These are phyloP conservation scores for Ceratocystis smalleyi DNA, from an alignment of 2,329 filamentous ascomycete species.

Conservation along the genomic window DNA sequence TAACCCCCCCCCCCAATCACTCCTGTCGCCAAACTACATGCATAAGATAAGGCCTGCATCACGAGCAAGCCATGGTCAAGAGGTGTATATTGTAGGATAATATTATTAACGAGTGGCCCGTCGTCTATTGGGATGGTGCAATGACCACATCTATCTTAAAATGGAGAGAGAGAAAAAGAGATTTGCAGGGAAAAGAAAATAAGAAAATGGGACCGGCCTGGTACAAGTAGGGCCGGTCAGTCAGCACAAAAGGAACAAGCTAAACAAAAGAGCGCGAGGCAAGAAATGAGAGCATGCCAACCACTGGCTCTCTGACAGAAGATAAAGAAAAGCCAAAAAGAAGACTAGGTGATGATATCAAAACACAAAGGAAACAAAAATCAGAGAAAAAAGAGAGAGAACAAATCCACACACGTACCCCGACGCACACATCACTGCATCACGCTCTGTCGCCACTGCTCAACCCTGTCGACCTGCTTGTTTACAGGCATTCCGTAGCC, in stretches of 20 bases:
- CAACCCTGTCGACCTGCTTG: constrained; percentile 24
- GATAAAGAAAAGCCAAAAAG: neutral
- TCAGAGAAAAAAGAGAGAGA: neutral
- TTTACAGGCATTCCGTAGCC: constrained; percentile 15
- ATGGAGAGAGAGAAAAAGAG: neutral
- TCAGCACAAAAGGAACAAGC: neutral
- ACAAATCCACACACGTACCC: too few species aligned
- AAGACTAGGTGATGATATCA: neutral
- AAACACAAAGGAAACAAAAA: neutral
- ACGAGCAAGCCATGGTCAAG: too few species aligned
- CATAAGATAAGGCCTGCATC: too few species aligned
- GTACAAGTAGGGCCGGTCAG: neutral
- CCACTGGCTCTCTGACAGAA: neutral
- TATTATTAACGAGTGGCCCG: neutral
- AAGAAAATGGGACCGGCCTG: neutral
- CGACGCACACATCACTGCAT: constrained; percentile 15
- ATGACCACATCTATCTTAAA: neutral
- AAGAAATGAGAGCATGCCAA: neutral
- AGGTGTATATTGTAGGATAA: neutral
- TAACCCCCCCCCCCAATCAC: too few species aligned
- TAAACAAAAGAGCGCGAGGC: neutral
- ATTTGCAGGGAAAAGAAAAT: neutral
- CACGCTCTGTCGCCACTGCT: constrained; percentile 31
- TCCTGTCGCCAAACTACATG: too few species aligned
- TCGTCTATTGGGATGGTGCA: neutral